These are phyloP conservation scores for Delitschia confertaspora DNA, from an alignment of 495 filamentous ascomycete genomes.

Conservation along the genomic window DNA sequence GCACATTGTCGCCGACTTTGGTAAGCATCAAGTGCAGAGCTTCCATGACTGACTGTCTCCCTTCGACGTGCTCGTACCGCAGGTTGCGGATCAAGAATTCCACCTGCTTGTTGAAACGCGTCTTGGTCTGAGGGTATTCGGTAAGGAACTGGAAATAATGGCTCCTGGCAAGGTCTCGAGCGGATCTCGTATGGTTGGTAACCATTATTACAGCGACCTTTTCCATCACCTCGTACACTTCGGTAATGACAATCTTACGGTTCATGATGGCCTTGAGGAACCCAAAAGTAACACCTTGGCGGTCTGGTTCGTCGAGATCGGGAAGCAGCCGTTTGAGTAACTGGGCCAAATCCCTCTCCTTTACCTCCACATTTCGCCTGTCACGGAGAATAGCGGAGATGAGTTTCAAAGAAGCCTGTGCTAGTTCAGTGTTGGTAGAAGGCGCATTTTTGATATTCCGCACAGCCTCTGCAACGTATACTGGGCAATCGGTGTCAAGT, in stretches of 20 bases:
- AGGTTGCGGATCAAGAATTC: slow-evolving; percentile 83
- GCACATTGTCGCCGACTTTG: slow-evolving; percentile 69
- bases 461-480: slow-evolving; percentile 77
- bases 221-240: slow-evolving; percentile 86
- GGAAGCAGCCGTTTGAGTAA: slow-evolving; percentile 73
- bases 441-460: slow-evolving; percentile 68
- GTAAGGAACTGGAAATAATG: slow-evolving; percentile 89
- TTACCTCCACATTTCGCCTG: slow-evolving; percentile 59
- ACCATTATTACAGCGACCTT: slow-evolving; percentile 89
- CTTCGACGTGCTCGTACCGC: slow-evolving; percentile 78
- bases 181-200: slow-evolving; percentile 78
- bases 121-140: slow-evolving; percentile 87
- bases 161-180: slow-evolving; percentile 76
- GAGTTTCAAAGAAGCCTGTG: slow-evolving; percentile 80
- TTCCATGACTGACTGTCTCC: slow-evolving; percentile 86
- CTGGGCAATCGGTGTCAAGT: slow-evolving; percentile 56
- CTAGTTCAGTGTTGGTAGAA: slow-evolving; percentile 67
- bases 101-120: slow-evolving; percentile 78
- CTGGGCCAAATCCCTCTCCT: slow-evolving; percentile 74
- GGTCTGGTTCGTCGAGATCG: slow-evolving; percentile 87
- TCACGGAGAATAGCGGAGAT: slow-evolving; percentile 79
- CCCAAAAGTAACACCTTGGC: slow-evolving; percentile 85
- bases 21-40: slow-evolving; percentile 70
- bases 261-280: slow-evolving; percentile 80
- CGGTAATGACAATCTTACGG: slow-evolving; percentile 72